These are phyloP conservation scores for Aspergillus fumigatus DNA, from an alignment of 2,329 filamentous ascomycete genomes.

Conservation along the genomic window DNA sequence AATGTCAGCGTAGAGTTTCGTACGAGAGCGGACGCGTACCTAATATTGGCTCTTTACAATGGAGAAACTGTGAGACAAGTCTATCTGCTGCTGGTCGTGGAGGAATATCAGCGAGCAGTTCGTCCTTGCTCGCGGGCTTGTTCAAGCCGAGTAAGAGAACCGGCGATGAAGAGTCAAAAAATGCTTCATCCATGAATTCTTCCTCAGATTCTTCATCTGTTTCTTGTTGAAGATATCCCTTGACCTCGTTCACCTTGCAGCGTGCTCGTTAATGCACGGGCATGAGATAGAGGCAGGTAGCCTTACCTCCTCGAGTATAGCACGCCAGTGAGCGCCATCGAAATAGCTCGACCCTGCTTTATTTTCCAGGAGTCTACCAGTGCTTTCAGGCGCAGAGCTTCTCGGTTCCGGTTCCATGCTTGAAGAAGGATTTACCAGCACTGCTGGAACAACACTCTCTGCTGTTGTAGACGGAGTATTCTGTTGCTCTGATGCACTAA, in stretches of 20 bases:
- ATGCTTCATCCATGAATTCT: slow-evolving; percentile 18
- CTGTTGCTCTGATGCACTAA: not conserved
- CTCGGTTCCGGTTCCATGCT: slow-evolving; percentile 9
- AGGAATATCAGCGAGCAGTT: slow-evolving; percentile 30
- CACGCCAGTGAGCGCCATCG: slow-evolving; percentile 34
- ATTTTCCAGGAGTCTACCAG: slow-evolving; percentile 28
- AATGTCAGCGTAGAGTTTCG: not conserved
- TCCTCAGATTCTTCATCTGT: slow-evolving; percentile 20
- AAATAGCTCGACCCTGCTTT: slow-evolving; percentile 32
- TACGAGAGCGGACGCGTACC: slow-evolving; percentile 14
- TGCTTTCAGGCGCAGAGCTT: slow-evolving; percentile 15
- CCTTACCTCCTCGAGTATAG: slow-evolving; percentile 34
- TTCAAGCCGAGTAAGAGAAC: slow-evolving; percentile 26
- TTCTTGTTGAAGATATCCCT: slow-evolving; percentile 23
- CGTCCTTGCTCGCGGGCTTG: slow-evolving; percentile 23
- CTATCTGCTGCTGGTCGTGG: slow-evolving; percentile 28
- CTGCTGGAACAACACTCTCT: not conserved
- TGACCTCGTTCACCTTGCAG: slow-evolving; percentile 31
- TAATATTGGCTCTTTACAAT: slow-evolving; percentile 27
- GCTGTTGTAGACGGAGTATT: not conserved
- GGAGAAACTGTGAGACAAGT: slow-evolving; percentile 31
- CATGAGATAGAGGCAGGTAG: not conserved
- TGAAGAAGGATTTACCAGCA: slow-evolving; percentile 9
- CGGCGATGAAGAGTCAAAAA: slow-evolving; percentile 18
- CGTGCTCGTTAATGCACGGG: not conserved